These are phyloP conservation scores for Calamus simplicifolius DNA, from an alignment of 176 grass and related monocot species.

Conservation along the genomic window DNA sequence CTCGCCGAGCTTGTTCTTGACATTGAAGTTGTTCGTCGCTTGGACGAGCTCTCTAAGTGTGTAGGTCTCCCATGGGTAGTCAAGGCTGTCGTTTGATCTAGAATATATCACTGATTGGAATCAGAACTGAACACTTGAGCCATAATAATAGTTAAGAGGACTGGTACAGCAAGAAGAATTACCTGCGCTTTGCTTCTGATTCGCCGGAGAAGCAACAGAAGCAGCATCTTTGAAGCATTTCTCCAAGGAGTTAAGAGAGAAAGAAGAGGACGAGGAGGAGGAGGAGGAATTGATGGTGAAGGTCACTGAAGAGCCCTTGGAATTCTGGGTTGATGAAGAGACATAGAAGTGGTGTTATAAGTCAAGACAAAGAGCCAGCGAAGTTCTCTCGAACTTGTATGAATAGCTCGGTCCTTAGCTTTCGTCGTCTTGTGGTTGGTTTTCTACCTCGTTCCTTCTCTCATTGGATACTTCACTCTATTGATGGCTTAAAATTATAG, in stretches of 20 bases:
- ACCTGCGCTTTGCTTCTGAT: conserved; percentile 18
- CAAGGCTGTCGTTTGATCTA: conserved; percentile 15
- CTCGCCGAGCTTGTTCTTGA: conserved; percentile 33
- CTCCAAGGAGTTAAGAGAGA: not conserved
- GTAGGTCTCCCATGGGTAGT: conserved; percentile 72
- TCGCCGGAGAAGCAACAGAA: conserved; percentile 35
- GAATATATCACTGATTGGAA: not conserved
- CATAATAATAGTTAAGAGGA: too few species aligned
- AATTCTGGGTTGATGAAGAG: too few species aligned
- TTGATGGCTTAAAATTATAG: too few species aligned
- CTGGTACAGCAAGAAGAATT: not conserved
- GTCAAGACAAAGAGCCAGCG: not conserved
- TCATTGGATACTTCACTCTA: conserved; percentile 39
- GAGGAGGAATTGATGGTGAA: too few species aligned
- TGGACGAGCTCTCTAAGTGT: conserved; percentile 54
- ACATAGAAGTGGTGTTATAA: not conserved
- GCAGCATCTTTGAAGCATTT: conserved; percentile 51
- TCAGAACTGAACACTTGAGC: too few species aligned
- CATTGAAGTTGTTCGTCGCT: conserved; percentile 61
- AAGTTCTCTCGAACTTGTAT: too few species aligned
- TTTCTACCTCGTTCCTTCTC: conserved; percentile 24
- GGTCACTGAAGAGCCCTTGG: too few species aligned
- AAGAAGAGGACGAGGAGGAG: not conserved
- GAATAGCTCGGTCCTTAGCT: too few species aligned
- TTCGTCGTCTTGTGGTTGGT: conserved; percentile 14